Conservation (phyloP, 2,329 filamentous ascomycete genomes). For the Tolypocladium album region DNA sequence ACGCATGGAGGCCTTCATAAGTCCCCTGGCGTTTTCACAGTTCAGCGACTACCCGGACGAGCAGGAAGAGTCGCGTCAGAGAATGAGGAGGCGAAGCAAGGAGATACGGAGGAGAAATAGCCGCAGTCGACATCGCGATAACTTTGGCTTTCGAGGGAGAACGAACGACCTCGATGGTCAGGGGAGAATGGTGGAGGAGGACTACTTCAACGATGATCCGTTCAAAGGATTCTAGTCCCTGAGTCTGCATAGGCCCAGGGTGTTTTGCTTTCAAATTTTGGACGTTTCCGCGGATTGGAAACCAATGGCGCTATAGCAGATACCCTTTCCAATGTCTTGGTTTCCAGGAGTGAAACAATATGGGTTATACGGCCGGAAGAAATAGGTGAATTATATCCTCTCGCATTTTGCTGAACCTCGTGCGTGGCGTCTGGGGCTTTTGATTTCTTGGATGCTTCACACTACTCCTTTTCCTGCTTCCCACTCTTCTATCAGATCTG, state of each 20-base stretch:
- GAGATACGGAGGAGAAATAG: constrained; percentile 41
- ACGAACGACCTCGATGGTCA: constrained; percentile 39
- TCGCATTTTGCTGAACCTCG: background rate
- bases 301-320: constrained; percentile 5
- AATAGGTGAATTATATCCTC: background rate
- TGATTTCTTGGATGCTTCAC: background rate
- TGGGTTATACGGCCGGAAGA: background rate
- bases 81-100: constrained; percentile 42
- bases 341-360: background rate
- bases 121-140: constrained; percentile 43
- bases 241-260: background rate
- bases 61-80: constrained; percentile 36
- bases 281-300: background rate
- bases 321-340: constrained; percentile 5
- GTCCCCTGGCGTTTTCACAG: constrained; percentile 40
- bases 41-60: constrained; percentile 37
- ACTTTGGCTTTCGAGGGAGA: constrained; percentile 32
- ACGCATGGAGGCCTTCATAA: constrained; percentile 95
- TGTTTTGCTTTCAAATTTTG: background rate
- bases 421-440: background rate
- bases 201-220: constrained; percentile 48
- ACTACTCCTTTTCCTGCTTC: background rate
- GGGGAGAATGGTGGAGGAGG: constrained; percentile 40
- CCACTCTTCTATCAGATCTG: background rate
- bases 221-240: constrained; percentile 46